phyloP scores from a whole-genome alignment of 2,329 filamentous ascomycete species.

The Alternaria sp. region DNA sequence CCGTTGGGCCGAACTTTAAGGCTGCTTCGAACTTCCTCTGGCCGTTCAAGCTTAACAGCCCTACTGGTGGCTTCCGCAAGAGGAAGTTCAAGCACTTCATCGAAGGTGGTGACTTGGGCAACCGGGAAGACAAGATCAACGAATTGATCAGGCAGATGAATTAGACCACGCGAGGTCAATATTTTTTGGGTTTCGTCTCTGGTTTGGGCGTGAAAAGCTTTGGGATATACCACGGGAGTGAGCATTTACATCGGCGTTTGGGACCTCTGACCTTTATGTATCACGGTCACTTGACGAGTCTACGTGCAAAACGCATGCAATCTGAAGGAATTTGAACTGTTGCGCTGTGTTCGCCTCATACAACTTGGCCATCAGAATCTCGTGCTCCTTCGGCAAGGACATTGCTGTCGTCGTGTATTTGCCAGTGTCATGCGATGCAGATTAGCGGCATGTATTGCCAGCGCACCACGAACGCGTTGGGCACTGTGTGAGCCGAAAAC shows the following conservation, averaged over 20 bases:
- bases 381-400: background rate
- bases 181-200: slow-evolving; percentile 8
- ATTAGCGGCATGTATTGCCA: background rate
- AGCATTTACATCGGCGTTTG: slow-evolving; percentile 33
- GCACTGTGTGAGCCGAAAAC: background rate
- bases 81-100: slow-evolving; percentile 99
- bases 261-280: slow-evolving; percentile 12
- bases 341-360: background rate
- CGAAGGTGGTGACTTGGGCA: slow-evolving; percentile 97
- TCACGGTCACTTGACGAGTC: slow-evolving; percentile 18
- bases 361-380: background rate
- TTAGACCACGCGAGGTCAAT: slow-evolving; percentile 59
- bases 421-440: background rate
- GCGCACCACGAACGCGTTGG: background rate
- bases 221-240: slow-evolving; percentile 27
- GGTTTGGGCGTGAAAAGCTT: slow-evolving; percentile 17
- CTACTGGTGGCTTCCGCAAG: slow-evolving; percentile 91
- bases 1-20: slow-evolving; percentile 97
- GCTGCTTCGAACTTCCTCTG: slow-evolving; percentile 99
- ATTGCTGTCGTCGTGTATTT: background rate
- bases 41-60: slow-evolving; percentile 99
- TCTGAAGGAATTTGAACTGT: slow-evolving; percentile 11
- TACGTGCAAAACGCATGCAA: slow-evolving; percentile 17
- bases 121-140: slow-evolving; percentile 99
- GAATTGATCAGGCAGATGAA: slow-evolving; percentile 97